Evolutionary conservation across 768 basidiomycete species (phyloP).

Genomic region (Lactarius sanguifluus): DNA sequence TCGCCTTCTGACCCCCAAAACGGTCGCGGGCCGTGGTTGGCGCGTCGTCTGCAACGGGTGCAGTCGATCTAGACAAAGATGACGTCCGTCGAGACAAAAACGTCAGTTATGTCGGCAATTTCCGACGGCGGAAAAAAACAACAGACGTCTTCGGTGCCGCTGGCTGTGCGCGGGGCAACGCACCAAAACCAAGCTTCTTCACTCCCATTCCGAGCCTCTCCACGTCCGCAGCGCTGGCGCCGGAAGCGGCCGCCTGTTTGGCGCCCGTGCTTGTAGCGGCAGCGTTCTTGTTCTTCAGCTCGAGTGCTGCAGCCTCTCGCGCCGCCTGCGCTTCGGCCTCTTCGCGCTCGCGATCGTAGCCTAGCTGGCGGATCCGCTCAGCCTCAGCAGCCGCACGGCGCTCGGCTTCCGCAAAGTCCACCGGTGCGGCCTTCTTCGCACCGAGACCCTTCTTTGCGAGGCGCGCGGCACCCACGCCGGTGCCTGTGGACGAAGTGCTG

Average conservation of each 20-base stretch:
- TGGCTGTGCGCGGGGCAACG: slow-evolving; percentile 63
- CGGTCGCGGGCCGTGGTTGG: slow-evolving; percentile 84
- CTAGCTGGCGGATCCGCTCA: slow-evolving; percentile 86
- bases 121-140: not conserved
- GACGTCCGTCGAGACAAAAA: not conserved
- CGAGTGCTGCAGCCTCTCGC: slow-evolving; percentile 57
- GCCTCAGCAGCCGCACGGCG: slow-evolving; percentile 88
- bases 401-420: slow-evolving; percentile 95
- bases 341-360: slow-evolving; percentile 85
- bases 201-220: slow-evolving; percentile 68
- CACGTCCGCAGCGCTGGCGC: slow-evolving; percentile 49
- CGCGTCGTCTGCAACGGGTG: slow-evolving; percentile 50
- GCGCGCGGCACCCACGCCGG: slow-evolving; percentile 49
- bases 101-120: not conserved
- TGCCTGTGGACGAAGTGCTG: slow-evolving; percentile 33
- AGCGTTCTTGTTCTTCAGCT: slow-evolving; percentile 37
- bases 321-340: slow-evolving; percentile 76
- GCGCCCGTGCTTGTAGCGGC: slow-evolving; percentile 37
- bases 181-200: slow-evolving; percentile 81
- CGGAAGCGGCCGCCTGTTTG: slow-evolving; percentile 36
- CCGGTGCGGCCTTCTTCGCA: slow-evolving; percentile 79
- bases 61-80: slow-evolving; percentile 21
- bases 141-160: slow-evolving; percentile 39
- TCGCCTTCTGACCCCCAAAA: slow-evolving; percentile 91
- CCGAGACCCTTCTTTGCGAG: slow-evolving; percentile 76